A percentile compares a stretch with the other conserved stretches of the same genome.
Evolutionary conservation across 2,329 filamentous ascomycete species (phyloP).

Genomic region (Metarhizium sp.): DNA sequence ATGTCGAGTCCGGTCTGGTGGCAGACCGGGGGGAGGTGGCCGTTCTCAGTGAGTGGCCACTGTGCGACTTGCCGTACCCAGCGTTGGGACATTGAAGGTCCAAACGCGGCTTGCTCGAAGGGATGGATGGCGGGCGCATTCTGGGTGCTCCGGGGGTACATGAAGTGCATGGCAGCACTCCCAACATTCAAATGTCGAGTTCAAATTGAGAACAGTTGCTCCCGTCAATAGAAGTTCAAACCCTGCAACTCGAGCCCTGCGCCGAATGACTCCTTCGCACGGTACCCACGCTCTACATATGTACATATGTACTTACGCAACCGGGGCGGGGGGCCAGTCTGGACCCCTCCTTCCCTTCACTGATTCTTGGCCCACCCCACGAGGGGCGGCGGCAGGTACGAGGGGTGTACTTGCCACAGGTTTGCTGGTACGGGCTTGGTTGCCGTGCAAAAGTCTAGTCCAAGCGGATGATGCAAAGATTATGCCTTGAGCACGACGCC

Average conservation of each 20-base stretch:
- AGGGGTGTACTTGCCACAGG: conserved; percentile 7
- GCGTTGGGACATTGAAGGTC: too few relatives aligned
- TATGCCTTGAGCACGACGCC: not conserved
- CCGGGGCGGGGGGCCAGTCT: not conserved
- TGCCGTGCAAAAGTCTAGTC: conserved; percentile 4
- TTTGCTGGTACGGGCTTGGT: conserved; percentile 3
- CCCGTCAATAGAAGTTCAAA: not conserved
- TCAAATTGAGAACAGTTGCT: not conserved
- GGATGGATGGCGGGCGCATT: too few relatives aligned
- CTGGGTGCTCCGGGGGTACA: not conserved
- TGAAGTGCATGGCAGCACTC: not conserved
- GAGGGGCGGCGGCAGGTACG: conserved; percentile 9
- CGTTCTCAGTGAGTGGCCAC: not conserved
- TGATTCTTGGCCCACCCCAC: conserved; percentile 4
- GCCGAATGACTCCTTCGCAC: not conserved
- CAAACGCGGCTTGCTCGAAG: too few relatives aligned
- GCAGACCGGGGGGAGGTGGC: not conserved
- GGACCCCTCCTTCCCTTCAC: conserved; percentile 1
- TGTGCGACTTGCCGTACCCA: not conserved
- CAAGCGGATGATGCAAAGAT: conserved; percentile 5
- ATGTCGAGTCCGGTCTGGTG: not conserved
- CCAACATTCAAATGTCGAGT: not conserved
- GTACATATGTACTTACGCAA: not conserved
- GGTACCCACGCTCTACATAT: not conserved
- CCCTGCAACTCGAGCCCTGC: not conserved